Evolutionary conservation across 306 rosid genomes (phyloP).

Genomic region (Cucurbita maxima): DNA sequence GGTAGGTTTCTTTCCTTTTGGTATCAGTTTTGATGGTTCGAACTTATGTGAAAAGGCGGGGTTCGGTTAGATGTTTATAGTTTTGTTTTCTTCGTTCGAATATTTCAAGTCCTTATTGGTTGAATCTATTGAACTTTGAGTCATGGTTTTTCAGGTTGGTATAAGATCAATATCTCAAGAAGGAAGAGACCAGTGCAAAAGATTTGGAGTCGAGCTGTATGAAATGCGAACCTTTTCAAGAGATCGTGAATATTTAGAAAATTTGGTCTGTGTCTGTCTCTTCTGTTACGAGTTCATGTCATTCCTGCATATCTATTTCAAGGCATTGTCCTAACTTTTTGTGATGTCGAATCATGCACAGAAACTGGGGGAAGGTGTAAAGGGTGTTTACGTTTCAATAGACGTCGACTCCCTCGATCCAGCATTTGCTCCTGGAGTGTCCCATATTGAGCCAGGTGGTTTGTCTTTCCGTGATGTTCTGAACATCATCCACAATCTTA

Average conservation of each 20-base stretch:
- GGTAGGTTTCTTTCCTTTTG: constrained; percentile 26
- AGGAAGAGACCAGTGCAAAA: constrained; percentile 87
- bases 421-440: constrained; percentile 96
- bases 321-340: background rate
- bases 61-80: background rate
- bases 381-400: constrained; percentile 81
- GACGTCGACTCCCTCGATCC: constrained; percentile 92
- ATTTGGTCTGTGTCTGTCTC: constrained; percentile 41
- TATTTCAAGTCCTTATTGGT: background rate
- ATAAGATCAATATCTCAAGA: constrained; percentile 65
- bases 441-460: constrained; percentile 95
- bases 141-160: constrained; percentile 55
- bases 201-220: constrained; percentile 79
- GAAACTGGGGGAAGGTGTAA: constrained; percentile 93
- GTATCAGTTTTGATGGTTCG: background rate
- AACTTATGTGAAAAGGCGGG: background rate
- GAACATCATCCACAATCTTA: constrained; percentile 81
- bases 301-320: background rate
- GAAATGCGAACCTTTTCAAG: constrained; percentile 85
- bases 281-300: background rate
- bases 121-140: background rate
- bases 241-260: constrained; percentile 62
- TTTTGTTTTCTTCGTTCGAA: background rate
- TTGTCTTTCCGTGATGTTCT: constrained; percentile 82
- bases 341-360: constrained; percentile 20